Conservation (phyloP, 495 filamentous ascomycete genomes). For the Hyaloscypha finlandica region DNA sequence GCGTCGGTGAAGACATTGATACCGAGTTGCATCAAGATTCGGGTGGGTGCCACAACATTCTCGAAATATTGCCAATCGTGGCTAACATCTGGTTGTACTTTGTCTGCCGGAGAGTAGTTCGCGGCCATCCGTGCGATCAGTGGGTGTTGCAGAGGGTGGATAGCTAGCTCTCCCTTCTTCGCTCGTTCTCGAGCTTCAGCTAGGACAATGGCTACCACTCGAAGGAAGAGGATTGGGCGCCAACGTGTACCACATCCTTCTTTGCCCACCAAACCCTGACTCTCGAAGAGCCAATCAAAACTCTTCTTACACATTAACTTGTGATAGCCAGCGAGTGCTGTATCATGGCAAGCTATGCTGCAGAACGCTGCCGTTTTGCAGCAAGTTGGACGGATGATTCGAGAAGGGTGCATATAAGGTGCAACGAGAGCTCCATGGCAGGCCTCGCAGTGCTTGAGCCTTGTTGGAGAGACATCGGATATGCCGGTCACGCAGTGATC, state of each 20-base stretch:
- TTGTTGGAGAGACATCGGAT: conserved; percentile 12
- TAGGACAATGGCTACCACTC: conserved; percentile 23
- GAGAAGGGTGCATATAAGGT: conserved; percentile 2
- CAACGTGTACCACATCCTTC: conserved; percentile 4
- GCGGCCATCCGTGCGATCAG: conserved; percentile 24
- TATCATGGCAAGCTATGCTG: conserved; percentile 18
- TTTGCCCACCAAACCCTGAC: background rate
- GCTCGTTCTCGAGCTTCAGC: background rate
- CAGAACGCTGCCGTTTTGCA: conserved; percentile 26
- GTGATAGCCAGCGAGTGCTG: conserved; percentile 23
- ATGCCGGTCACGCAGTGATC: conserved; percentile 19
- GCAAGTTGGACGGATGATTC: conserved; percentile 21
- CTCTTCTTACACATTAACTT: conserved; percentile 26
- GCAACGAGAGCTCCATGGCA: conserved; percentile 20
- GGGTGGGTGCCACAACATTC: conserved; percentile 17
- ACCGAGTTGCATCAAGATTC: conserved; percentile 21
- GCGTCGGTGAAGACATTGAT: conserved; percentile 22
- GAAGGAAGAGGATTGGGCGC: conserved; percentile 20
- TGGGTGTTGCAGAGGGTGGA: conserved; percentile 26
- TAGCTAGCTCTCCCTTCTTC: background rate
- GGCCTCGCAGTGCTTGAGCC: conserved; percentile 21
- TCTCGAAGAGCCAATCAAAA: conserved; percentile 27
- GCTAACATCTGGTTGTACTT: background rate
- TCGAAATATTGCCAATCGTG: conserved; percentile 23
- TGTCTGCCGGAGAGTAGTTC: conserved; percentile 17